phyloP scores from a whole-genome alignment of 2,329 filamentous ascomycete species.

The Colletotrichum sp. region DNA sequence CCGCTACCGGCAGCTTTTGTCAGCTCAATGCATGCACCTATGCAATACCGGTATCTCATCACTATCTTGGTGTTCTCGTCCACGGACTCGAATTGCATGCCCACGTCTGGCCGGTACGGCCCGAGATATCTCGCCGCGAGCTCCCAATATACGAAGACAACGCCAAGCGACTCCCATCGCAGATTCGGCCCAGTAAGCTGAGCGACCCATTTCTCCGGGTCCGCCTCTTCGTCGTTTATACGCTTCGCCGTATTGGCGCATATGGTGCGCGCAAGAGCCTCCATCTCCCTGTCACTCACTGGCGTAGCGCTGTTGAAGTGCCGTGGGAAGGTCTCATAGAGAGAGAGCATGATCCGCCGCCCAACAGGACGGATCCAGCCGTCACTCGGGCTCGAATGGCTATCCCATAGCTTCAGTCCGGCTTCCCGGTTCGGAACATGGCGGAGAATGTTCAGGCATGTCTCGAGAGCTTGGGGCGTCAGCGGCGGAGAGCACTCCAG shows the following conservation, averaged over 20 bases:
- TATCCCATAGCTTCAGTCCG: slow-evolving; percentile 26
- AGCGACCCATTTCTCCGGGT: slow-evolving; percentile 40
- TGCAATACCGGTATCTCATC: slow-evolving; percentile 23
- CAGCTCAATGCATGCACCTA: slow-evolving; percentile 29
- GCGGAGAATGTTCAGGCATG: slow-evolving; percentile 41
- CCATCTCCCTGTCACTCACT: slow-evolving; percentile 30
- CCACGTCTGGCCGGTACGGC: slow-evolving; percentile 4
- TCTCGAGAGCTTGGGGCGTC: slow-evolving; percentile 31
- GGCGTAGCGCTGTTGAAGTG: slow-evolving; percentile 29
- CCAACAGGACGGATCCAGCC: slow-evolving; percentile 36
- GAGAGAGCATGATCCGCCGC: slow-evolving; percentile 31
- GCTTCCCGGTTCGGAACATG: slow-evolving; percentile 34
- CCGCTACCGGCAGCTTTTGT: slow-evolving; percentile 29
- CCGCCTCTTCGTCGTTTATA: slow-evolving; percentile 37
- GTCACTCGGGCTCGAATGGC: slow-evolving; percentile 27
- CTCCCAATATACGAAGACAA: slow-evolving; percentile 36
- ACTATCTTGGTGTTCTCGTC: slow-evolving; percentile 15
- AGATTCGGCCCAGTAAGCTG: slow-evolving; percentile 43
- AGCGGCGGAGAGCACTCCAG: slow-evolving; percentile 11
- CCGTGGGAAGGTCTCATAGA: slow-evolving; percentile 33
- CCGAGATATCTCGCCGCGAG: slow-evolving; percentile 5
- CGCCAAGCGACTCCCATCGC: slow-evolving; percentile 49
- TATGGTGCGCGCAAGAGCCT: slow-evolving; percentile 39
- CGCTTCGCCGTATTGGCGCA: slow-evolving; percentile 42
- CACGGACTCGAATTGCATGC: not conserved